phyloP scores from a whole-genome alignment of 164 flowering plant genomes.

The Magnolia sinica region DNA sequence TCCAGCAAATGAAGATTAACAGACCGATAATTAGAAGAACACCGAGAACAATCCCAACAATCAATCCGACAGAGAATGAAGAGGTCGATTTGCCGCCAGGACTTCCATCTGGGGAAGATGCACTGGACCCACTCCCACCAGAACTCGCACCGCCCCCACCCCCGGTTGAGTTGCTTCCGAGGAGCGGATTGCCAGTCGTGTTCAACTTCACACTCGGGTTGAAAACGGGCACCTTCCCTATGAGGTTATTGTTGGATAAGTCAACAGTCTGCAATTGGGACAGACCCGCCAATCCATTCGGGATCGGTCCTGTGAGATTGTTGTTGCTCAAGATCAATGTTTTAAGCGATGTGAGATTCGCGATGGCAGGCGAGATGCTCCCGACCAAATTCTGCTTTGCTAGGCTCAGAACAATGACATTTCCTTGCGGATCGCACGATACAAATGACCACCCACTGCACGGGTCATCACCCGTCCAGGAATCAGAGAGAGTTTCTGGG shows the following conservation, averaged over 20 bases:
- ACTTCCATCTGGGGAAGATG: not conserved
- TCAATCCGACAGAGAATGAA: not conserved
- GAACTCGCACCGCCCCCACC: constrained; percentile 6
- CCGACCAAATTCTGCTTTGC: constrained; percentile 37
- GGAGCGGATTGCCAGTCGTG: constrained; percentile 32
- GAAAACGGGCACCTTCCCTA: constrained; percentile 42
- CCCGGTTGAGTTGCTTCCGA: constrained; percentile 24
- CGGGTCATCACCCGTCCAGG: constrained; percentile 59
- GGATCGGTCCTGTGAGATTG: constrained; percentile 44
- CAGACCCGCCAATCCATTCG: constrained; percentile 33
- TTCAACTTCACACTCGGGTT: constrained; percentile 22
- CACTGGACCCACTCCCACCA: not conserved
- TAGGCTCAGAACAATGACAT: constrained; percentile 34
- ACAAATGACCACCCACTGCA: constrained; percentile 46
- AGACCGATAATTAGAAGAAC: not conserved
- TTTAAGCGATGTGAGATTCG: constrained; percentile 39
- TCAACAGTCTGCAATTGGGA: constrained; percentile 38
- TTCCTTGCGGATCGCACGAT: constrained; percentile 36
- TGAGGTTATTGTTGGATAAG: constrained; percentile 55
- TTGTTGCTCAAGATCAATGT: constrained; percentile 46
- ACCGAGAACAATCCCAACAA: not conserved
- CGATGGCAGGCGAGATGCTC: constrained; percentile 49
- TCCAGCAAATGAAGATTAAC: constrained; percentile 10
- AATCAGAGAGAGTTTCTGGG: constrained; percentile 40
- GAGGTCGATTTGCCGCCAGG: not conserved